A percentile compares a stretch with the other conserved stretches of the same genome.
phyloP scores from a whole-genome alignment of 108 stramenopile genomes.

The Fragilariopsis cylindrus region DNA sequence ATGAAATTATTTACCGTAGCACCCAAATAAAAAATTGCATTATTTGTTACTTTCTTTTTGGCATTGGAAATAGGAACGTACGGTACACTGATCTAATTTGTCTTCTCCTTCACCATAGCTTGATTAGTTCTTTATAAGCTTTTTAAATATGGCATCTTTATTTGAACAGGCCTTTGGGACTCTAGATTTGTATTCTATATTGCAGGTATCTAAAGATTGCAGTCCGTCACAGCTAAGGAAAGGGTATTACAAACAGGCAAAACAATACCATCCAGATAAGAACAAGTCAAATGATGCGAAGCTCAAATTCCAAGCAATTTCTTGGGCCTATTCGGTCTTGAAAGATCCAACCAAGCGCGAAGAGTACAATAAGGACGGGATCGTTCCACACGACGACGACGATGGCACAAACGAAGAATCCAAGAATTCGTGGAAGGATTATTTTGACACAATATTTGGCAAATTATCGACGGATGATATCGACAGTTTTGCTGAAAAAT shows the following conservation, averaged over 20 bases:
- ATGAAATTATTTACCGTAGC: too few relatives aligned
- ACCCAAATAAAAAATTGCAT: too few relatives aligned
- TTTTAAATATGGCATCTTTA: slow-evolving; percentile 10
- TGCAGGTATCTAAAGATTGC: slow-evolving; percentile 51
- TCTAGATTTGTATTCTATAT: slow-evolving; percentile 66
- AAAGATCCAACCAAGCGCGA: slow-evolving; percentile 42
- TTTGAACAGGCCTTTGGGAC: slow-evolving; percentile 66
- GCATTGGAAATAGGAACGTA: too few relatives aligned
- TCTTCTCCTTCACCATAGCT: neutral
- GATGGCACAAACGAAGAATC: slow-evolving; percentile 30
- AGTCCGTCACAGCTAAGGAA: slow-evolving; percentile 66
- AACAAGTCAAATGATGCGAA: slow-evolving; percentile 51
- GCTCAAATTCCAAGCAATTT: slow-evolving; percentile 58
- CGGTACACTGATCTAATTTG: neutral
- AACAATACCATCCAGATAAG: slow-evolving; percentile 80
- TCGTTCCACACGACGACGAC: slow-evolving; percentile 55
- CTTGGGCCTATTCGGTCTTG: slow-evolving; percentile 43
- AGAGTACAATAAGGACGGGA: slow-evolving; percentile 73
- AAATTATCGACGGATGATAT: slow-evolving; percentile 63
- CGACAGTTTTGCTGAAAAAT: slow-evolving; percentile 74
- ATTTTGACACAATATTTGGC: slow-evolving; percentile 77
- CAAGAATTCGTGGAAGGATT: slow-evolving; percentile 50
- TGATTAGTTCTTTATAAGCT: neutral
- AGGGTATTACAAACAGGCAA: slow-evolving; percentile 76
- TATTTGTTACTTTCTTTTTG: too few relatives aligned